Evolutionary conservation across 768 basidiomycete species (phyloP).

Genomic region (Boletus bicolor): DNA sequence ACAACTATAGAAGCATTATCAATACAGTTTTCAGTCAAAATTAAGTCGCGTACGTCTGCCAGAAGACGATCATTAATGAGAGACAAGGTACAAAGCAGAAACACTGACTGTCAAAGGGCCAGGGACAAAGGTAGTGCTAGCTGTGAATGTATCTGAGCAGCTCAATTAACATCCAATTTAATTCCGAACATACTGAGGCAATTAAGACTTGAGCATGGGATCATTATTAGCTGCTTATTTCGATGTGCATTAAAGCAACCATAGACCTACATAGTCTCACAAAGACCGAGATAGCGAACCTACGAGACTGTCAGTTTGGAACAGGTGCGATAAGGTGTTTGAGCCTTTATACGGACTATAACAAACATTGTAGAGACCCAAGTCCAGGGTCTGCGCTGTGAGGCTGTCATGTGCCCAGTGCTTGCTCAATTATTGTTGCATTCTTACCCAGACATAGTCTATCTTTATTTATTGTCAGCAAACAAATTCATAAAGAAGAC

Average conservation of each 20-base stretch:
- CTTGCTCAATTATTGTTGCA: not conserved
- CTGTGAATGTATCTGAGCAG: no score
- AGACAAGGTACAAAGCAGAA: not conserved
- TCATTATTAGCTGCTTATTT: not conserved
- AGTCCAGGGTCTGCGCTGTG: conserved; percentile 1
- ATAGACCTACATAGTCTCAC: not conserved
- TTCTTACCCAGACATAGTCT: conserved; percentile 12
- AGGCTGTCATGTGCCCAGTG: not conserved
- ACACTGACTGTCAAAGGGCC: not conserved
- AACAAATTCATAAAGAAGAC: no score
- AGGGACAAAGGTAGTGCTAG: not conserved
- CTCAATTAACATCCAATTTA: not conserved
- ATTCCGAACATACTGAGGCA: not conserved
- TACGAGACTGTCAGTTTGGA: no score
- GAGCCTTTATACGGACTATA: not conserved
- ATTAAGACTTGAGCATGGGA: not conserved
- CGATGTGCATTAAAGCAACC: no score
- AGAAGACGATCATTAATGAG: not conserved
- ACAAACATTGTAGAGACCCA: conserved; percentile 6
- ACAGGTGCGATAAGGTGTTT: not conserved
- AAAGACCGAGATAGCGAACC: no score
- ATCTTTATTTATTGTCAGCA: not conserved
- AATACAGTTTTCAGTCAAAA: not conserved
- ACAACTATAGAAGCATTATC: not conserved
- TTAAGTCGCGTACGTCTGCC: not conserved